These are phyloP conservation scores for Craspedostauros australis DNA, from an alignment of 108 stramenopile species.

Conservation along the genomic window DNA sequence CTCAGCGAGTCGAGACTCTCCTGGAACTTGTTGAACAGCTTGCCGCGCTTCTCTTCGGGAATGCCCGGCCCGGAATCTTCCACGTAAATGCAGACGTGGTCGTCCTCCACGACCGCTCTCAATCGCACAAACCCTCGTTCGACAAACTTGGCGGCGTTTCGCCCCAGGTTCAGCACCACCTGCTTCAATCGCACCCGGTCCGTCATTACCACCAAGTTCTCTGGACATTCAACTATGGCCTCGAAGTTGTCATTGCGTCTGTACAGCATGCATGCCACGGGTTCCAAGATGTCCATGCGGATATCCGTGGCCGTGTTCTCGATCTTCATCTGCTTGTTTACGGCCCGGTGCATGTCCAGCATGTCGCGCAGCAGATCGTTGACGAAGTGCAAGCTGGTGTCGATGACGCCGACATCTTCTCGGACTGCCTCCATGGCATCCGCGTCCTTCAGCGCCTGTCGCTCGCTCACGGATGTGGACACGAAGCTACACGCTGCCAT, in stretches of 20 bases:
- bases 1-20: constrained; percentile 29
- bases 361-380: constrained; percentile 32
- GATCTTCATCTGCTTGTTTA: constrained; percentile 14
- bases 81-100: constrained; percentile 13
- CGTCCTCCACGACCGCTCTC: constrained; percentile 5
- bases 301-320: constrained; percentile 21
- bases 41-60: constrained; percentile 21
- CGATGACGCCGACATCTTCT: constrained; percentile 24
- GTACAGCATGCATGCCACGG: constrained; percentile 22
- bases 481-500: constrained; percentile 22
- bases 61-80: constrained; percentile 42
- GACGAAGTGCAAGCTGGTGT: constrained; percentile 25
- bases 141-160: constrained; percentile 26
- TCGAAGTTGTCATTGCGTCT: constrained; percentile 5
- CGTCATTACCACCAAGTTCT: constrained; percentile 14
- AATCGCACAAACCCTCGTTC: constrained; percentile 26
- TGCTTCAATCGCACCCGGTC: constrained; percentile 34
- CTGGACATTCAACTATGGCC: constrained; percentile 13
- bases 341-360: constrained; percentile 36
- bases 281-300: constrained; percentile 23
- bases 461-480: constrained; percentile 6
- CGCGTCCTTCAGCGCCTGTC: neutral
- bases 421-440: neutral
- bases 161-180: constrained; percentile 23
- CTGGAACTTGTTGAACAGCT: constrained; percentile 31